Percentiles rank a stretch among this genome's conserved stretches.
Evolutionary conservation across 257 asterid genomes (phyloP).

Genomic region (Verbena officinalis): DNA sequence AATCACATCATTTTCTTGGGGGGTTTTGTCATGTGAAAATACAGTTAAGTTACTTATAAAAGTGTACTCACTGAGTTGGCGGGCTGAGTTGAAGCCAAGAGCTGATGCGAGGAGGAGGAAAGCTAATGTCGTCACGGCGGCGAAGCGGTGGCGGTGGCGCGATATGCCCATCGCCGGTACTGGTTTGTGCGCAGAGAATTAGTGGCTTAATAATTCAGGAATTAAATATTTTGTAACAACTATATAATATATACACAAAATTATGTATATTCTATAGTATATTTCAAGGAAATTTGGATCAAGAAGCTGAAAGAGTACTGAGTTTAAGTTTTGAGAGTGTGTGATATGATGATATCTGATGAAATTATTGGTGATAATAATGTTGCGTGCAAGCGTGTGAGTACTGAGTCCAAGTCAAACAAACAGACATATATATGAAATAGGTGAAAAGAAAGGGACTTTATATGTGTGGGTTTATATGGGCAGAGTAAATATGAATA

Average conservation of each 20-base stretch:
- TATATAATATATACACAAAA: neutral
- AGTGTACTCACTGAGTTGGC: slow-evolving; percentile 45
- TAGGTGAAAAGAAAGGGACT: neutral
- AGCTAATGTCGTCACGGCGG: slow-evolving; percentile 34
- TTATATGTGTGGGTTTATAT: slow-evolving; percentile 14
- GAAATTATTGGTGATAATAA: slow-evolving; percentile 10
- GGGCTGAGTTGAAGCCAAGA: slow-evolving; percentile 32
- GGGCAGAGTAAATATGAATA: neutral
- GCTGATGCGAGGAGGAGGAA: slow-evolving; percentile 51
- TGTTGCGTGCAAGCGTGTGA: slow-evolving; percentile 39
- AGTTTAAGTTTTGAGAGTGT: slow-evolving; percentile 8
- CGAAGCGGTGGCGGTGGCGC: slow-evolving; percentile 31
- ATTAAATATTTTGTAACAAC: neutral
- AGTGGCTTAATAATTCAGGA: neutral
- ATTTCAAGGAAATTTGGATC: neutral
- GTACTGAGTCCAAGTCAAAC: slow-evolving; percentile 44
- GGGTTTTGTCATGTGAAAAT: no score
- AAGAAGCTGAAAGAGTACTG: neutral
- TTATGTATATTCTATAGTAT: neutral
- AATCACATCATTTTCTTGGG: no score
- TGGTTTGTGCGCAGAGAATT: neutral
- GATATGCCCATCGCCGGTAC: slow-evolving; percentile 43
- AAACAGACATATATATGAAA: slow-evolving; percentile 3
- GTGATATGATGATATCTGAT: neutral
- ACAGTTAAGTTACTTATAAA: no score